These are phyloP conservation scores for Elsinoe fawcettii DNA, from an alignment of 2,329 filamentous ascomycete species.

Conservation along the genomic window DNA sequence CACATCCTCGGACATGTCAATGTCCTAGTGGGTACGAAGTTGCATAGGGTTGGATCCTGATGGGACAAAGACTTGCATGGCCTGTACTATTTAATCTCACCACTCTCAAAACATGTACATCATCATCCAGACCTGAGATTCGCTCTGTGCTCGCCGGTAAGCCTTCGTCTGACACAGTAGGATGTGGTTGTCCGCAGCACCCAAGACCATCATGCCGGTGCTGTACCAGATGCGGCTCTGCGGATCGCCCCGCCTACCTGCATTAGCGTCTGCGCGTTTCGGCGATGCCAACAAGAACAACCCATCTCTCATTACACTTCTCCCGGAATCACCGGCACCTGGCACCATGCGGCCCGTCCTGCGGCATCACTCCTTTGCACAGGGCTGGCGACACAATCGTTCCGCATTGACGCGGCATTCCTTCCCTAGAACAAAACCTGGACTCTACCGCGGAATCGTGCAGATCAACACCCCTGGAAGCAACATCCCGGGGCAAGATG, in stretches of 20 bases:
- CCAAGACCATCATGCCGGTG: no score
- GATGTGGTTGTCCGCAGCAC: no score
- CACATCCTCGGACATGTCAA: neutral
- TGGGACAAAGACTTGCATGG: neutral
- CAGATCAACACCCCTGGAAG: slow-evolving; percentile 2
- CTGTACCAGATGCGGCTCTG: neutral
- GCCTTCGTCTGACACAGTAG: no score
- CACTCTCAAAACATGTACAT: neutral
- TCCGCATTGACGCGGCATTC: neutral
- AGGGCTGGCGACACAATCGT: neutral
- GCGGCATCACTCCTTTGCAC: slow-evolving; percentile 12
- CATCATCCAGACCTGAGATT: neutral
- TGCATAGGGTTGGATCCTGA: neutral
- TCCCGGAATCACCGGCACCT: neutral
- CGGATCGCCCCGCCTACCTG: neutral
- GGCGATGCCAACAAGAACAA: neutral
- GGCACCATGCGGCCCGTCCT: slow-evolving; percentile 12
- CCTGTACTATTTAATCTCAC: neutral
- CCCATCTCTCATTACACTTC: neutral
- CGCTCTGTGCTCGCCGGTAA: no score
- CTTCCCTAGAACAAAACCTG: neutral
- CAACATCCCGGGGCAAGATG: slow-evolving; percentile 15
- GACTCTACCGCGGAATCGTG: neutral
- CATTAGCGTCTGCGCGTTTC: slow-evolving; percentile 5
- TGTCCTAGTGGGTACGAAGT: neutral